These are phyloP conservation scores for Lathyrus oleraceus DNA, from an alignment of 306 rosid species.

Conservation along the genomic window DNA sequence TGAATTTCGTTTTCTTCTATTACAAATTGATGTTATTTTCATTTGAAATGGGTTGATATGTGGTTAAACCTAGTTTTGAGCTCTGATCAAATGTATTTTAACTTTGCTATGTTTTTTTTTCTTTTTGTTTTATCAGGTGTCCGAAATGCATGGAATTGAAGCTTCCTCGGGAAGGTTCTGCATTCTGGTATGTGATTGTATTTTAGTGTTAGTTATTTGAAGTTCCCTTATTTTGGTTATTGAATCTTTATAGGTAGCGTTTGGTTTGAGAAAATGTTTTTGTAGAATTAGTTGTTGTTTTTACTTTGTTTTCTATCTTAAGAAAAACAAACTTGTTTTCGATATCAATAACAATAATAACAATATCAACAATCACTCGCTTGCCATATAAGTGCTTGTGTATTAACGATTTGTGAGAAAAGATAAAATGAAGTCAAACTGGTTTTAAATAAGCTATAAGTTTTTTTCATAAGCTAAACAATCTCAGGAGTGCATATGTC, in stretches of 20 bases:
- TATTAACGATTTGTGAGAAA: not conserved
- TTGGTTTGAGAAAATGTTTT: not conserved
- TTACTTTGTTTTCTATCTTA: not conserved
- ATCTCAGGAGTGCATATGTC: not conserved
- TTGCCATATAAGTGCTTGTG: not conserved
- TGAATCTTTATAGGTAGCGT: not conserved
- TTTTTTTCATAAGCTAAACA: too few relatives aligned
- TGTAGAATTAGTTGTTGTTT: not conserved
- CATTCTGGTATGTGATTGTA: constrained; percentile 79
- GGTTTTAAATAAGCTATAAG: not conserved
- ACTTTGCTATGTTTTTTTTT: not conserved
- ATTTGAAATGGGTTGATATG: not conserved
- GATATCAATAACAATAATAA: too few relatives aligned
- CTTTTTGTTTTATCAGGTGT: constrained; percentile 52
- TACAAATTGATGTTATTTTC: not conserved
- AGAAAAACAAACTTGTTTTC: too few relatives aligned
- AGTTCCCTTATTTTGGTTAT: constrained; percentile 2
- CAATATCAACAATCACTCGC: too few relatives aligned
- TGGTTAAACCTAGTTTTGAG: not conserved
- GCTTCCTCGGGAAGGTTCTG: constrained; percentile 85
- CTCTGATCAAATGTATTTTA: constrained; percentile 16
- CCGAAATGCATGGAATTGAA: constrained; percentile 89
- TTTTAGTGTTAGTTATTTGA: not conserved
- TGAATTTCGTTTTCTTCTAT: not conserved
- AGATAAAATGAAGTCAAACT: not conserved